phyloP scores from a whole-genome alignment of 148 eudicot species.

The Silene uniflora region DNA sequence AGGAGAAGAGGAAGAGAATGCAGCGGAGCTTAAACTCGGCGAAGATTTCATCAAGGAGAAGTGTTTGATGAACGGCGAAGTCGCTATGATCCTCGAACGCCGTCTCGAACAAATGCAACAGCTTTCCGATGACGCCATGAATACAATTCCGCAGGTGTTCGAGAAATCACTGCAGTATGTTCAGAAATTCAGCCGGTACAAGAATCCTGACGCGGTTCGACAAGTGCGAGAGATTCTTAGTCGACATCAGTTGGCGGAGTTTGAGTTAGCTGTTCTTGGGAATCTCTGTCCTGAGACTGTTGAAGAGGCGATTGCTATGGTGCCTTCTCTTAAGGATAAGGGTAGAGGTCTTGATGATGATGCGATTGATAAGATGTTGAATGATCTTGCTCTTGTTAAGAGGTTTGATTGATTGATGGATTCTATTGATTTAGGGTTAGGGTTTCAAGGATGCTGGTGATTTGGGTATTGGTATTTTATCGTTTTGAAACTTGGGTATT shows the following conservation, averaged over 20 bases:
- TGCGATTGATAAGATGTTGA: slow-evolving; percentile 83
- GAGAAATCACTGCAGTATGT: slow-evolving; percentile 93
- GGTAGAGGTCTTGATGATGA: slow-evolving; percentile 80
- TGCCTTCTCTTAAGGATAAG: slow-evolving; percentile 79
- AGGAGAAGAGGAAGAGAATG: slow-evolving; percentile 76
- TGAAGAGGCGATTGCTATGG: slow-evolving; percentile 92
- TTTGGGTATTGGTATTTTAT: neutral
- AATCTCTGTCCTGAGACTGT: slow-evolving; percentile 96
- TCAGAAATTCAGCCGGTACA: slow-evolving; percentile 87
- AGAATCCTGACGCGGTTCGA: slow-evolving; percentile 83
- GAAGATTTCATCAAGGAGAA: slow-evolving; percentile 95
- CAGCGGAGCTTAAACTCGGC: slow-evolving; percentile 69
- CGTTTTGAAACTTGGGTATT: neutral
- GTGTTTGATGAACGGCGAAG: slow-evolving; percentile 93
- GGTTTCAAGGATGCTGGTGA: slow-evolving; percentile 8
- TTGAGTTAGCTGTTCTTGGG: slow-evolving; percentile 90
- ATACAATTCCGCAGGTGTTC: slow-evolving; percentile 85
- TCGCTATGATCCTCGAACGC: slow-evolving; percentile 72
- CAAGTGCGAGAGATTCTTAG: slow-evolving; percentile 92
- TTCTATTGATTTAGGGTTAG: slow-evolving; percentile 14
- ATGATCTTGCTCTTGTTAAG: slow-evolving; percentile 82
- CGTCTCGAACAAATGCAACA: slow-evolving; percentile 82
- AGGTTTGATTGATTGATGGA: slow-evolving; percentile 59
- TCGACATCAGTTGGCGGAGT: slow-evolving; percentile 78
- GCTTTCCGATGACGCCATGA: slow-evolving; percentile 72